Conservation (phyloP, 2,329 filamentous ascomycete species). For the Trematosphaeria pertusa region DNA sequence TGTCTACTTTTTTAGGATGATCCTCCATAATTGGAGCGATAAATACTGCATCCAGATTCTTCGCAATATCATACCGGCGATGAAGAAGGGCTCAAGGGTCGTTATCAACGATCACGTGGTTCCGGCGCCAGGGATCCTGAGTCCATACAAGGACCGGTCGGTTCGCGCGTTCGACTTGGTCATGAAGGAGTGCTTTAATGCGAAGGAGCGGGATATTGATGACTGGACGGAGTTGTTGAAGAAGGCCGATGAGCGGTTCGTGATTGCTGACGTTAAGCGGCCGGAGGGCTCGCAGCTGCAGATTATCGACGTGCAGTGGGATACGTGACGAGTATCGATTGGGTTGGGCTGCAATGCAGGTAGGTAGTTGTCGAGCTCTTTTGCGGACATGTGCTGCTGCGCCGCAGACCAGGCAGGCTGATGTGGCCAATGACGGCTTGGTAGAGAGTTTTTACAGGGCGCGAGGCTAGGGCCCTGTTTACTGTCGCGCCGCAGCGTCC, state of each 20-base stretch:
- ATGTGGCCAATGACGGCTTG: no score
- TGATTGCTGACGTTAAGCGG: not conserved
- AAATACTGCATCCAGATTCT: slow-evolving; percentile 8
- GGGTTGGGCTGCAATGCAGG: no score
- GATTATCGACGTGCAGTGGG: not conserved
- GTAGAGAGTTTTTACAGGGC: no score
- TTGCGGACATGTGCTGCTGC: no score
- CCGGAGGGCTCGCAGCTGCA: not conserved
- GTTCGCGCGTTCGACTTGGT: not conserved
- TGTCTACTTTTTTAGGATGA: slow-evolving; percentile 63
- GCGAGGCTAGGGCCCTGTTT: no score
- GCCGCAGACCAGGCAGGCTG: no score
- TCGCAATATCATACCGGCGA: slow-evolving; percentile 1
- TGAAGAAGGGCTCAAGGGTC: slow-evolving; percentile 5
- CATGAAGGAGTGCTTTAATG: slow-evolving; percentile 3
- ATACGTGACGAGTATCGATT: not conserved
- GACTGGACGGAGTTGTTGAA: slow-evolving; percentile 7
- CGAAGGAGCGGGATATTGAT: not conserved
- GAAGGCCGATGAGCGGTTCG: not conserved
- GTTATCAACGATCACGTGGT: slow-evolving; percentile 1
- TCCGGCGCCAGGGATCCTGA: not conserved
- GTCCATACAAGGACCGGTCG: not conserved
- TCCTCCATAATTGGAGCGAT: slow-evolving; percentile 58
- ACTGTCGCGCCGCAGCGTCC: no score
- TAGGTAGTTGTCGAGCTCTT: no score